Evolutionary conservation across 345 rosid species (phyloP).

Genomic region (Citrus glauca): DNA sequence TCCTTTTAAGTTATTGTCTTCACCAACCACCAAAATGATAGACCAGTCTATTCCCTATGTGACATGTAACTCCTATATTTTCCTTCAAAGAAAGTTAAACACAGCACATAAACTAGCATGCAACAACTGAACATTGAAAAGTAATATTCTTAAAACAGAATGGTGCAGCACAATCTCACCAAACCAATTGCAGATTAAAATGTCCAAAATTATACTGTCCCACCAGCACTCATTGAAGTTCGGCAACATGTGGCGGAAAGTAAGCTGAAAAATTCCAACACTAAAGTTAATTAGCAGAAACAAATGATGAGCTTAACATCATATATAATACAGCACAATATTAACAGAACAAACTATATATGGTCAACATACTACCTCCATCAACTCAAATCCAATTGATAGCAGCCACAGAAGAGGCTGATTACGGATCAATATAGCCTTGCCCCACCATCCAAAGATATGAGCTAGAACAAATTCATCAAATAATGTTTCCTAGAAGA

Average conservation of each 20-base stretch:
- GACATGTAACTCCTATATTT: background rate
- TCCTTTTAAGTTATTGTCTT: background rate
- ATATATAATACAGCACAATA: background rate
- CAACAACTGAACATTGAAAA: background rate
- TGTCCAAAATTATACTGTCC: conserved; percentile 98
- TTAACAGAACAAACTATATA: background rate
- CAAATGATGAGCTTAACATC: background rate
- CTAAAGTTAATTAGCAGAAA: conserved; percentile 2
- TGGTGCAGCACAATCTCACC: conserved; percentile 50
- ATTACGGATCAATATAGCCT: conserved; percentile 91
- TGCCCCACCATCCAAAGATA: conserved; percentile 99
- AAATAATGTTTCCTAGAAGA: conserved; percentile 72
- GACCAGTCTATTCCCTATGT: background rate
- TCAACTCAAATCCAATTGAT: conserved; percentile 92
- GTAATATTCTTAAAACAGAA: background rate
- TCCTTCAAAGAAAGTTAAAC: background rate
- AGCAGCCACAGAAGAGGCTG: conserved; percentile 98
- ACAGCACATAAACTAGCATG: background rate
- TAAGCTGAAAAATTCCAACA: conserved; percentile 52
- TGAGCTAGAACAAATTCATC: conserved; percentile 98
- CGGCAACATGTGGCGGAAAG: conserved; percentile 96
- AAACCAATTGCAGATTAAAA: conserved; percentile 97
- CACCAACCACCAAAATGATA: background rate
- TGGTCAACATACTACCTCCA: conserved; percentile 67
- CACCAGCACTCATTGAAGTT: conserved; percentile 99